Evolutionary conservation across 257 asterid genomes (phyloP).

Genomic region (Plectranthus barbatus): DNA sequence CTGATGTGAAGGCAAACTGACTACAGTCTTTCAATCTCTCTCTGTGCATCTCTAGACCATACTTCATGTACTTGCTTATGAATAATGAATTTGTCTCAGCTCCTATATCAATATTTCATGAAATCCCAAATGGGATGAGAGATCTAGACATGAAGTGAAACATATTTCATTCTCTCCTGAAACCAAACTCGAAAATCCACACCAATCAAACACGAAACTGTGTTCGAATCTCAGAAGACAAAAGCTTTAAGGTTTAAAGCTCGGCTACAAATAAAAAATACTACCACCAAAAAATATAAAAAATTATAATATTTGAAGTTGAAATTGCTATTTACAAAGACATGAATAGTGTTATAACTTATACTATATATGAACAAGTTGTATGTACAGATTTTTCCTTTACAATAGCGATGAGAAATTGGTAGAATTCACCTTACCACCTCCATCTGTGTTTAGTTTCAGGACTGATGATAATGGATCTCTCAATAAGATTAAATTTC

Average conservation of each 20-base stretch:
- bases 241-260: neutral
- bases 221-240: neutral
- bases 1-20: slow-evolving; percentile 27
- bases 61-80: slow-evolving; percentile 16
- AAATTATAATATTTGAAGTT: neutral
- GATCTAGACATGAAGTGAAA: neutral
- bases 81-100: slow-evolving; percentile 6
- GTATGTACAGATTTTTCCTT: slow-evolving; percentile 10
- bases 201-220: neutral
- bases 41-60: neutral
- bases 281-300: neutral
- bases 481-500: slow-evolving; percentile 50
- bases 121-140: too few species aligned
- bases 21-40: slow-evolving; percentile 2
- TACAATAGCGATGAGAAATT: neutral
- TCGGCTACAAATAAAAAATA: neutral
- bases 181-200: neutral
- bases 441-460: slow-evolving; percentile 26
- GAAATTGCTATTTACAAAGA: slow-evolving; percentile 15
- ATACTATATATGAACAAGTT: neutral
- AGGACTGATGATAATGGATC: slow-evolving; percentile 29
- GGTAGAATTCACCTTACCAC: neutral
- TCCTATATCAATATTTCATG: neutral
- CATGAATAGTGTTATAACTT: slow-evolving; percentile 16
- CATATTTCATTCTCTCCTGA: too few species aligned